Evolutionary conservation across 371 early-diverging fungal species (phyloP).

Genomic region (Haplosporangium sp.): DNA sequence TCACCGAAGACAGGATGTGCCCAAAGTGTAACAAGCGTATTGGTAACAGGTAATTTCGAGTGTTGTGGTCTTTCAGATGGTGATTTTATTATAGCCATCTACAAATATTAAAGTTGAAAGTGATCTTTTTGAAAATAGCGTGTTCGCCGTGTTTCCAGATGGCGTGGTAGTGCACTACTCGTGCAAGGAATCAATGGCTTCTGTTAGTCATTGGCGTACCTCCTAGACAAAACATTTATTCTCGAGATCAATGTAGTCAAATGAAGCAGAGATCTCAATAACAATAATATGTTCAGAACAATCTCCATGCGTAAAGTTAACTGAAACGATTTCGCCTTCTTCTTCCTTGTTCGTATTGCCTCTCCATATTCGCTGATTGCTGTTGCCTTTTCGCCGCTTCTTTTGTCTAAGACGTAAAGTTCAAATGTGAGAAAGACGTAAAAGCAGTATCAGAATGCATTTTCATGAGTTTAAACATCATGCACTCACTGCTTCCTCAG

Average conservation of each 20-base stretch:
- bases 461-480: background rate
- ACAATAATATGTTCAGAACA: background rate
- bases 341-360: slow-evolving; percentile 37
- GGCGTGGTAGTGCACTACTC: slow-evolving; percentile 83
- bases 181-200: slow-evolving; percentile 74
- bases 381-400: slow-evolving; percentile 32
- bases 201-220: slow-evolving; percentile 40
- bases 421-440: background rate
- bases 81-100: background rate
- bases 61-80: background rate
- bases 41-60: slow-evolving; percentile 70
- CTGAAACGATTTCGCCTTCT: slow-evolving; percentile 25
- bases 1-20: slow-evolving; percentile 86
- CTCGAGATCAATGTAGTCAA: too few relatives aligned
- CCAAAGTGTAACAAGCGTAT: slow-evolving; percentile 84
- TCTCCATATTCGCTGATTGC: slow-evolving; percentile 27
- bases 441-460: background rate
- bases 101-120: background rate
- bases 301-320: slow-evolving; percentile 1
- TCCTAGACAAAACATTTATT: slow-evolving; percentile 9
- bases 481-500: slow-evolving; percentile 30
- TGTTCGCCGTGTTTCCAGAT: slow-evolving; percentile 82
- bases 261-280: too few relatives aligned
- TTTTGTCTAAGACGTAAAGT: slow-evolving; percentile 10
- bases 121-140: slow-evolving; percentile 51